Evolutionary conservation across 78 protist genomes (phyloP).

Genomic region (Speleostelium caveatum): DNA sequence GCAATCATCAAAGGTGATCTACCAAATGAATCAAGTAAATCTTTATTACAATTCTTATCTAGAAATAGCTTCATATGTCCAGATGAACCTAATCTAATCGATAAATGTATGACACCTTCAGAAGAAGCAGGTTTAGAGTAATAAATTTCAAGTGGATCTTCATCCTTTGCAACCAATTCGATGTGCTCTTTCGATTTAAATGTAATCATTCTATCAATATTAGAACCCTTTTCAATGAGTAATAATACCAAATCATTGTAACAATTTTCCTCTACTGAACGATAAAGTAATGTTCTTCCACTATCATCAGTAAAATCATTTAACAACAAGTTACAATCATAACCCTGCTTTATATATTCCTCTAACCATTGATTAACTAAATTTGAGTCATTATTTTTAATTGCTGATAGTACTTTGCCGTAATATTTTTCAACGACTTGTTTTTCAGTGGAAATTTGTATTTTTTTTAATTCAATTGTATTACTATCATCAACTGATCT

Average conservation of each 20-base stretch:
- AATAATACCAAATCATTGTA: constrained; percentile 4
- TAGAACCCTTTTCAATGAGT: constrained; percentile 1
- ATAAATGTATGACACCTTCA: constrained; percentile 31
- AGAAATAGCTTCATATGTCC: constrained; percentile 6
- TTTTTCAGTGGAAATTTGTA: neutral
- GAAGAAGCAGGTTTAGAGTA: constrained; percentile 7
- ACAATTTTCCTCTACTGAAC: neutral
- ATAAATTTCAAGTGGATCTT: neutral
- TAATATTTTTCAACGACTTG: neutral
- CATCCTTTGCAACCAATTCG: neutral
- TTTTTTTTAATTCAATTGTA: neutral
- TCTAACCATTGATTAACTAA: neutral
- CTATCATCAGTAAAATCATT: neutral
- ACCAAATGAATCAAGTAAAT: constrained; percentile 9
- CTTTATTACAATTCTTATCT: neutral
- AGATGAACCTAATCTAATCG: constrained; percentile 19
- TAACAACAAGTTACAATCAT: neutral
- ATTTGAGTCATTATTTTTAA: constrained; percentile 19
- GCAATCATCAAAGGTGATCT: constrained; percentile 41
- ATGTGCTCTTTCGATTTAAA: too few relatives aligned
- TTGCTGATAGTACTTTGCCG: neutral
- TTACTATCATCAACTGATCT: neutral
- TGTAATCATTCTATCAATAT: neutral
- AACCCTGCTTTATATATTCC: neutral
- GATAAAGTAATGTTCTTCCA: constrained; percentile 13